Evolutionary conservation across 108 stramenopile genomes (phyloP), one percentile per base, ranked within the genome.

Genomic region (Cyclotella baltica): DNA sequence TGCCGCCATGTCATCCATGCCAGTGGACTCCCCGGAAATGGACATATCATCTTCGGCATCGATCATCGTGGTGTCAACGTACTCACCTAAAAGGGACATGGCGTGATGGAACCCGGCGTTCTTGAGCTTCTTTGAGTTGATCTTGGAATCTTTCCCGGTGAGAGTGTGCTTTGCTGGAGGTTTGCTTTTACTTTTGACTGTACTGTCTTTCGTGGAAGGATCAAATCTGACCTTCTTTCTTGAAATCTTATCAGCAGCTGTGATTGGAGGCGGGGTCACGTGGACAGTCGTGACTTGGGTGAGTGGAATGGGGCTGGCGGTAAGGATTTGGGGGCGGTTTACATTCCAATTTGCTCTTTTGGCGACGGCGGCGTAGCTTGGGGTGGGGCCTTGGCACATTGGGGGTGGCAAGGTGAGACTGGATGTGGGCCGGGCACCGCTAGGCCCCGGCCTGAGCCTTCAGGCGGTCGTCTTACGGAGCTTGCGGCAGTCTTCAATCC

Each of bases 401-500:
- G 6, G 40, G 13, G 13, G 6, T 6, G 13, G 40, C 13, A 10
- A 13, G 40, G 13, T 6, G 13, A 10, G 13, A 43, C n/a, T n/a
- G 13, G 40, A 43, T 10, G 40, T 10, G 51, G 51, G 51, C n/a
- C 51, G 51, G 51, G 51, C 51, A 52, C 51, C 51, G 58, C 58
- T 59, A 59, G 19, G 58, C 33, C 58, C 58, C 58, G 33, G 30
- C 58, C 58, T 29, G 58, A 5, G 28, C 31, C 58, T 33, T 59
- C 58, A 59, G 28, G 6, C 33, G 46, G 46, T 16, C 33, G 58
- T 19, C 58, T 34, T 30, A 19, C 4, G 5, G 5, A 52, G n/a
- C 19, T 52, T 52, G 51, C 51, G 51, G 51, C 51, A 52, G 19
- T 59, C 30, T 5, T 59, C 33, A 4, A 34, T 30, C 58, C 58